Evolutionary conservation across 768 basidiomycete genomes (phyloP).

Genomic region (Hericium alpestre): DNA sequence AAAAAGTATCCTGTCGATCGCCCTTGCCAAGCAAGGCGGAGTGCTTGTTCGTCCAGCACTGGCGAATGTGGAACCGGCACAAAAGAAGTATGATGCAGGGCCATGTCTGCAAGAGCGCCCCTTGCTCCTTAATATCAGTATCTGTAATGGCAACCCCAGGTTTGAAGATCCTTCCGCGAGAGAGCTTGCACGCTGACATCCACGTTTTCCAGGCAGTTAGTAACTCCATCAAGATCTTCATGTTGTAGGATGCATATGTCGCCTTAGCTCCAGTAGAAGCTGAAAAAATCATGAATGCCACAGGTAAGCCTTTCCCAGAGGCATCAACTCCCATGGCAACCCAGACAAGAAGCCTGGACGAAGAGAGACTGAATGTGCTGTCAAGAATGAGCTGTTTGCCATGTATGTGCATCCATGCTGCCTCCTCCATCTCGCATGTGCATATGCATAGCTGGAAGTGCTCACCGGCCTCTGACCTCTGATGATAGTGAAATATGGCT

Average conservation of each 20-base stretch:
- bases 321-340: constrained; percentile 25
- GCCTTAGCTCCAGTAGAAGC: constrained; percentile 17
- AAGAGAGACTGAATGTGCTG: constrained; percentile 14
- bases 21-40: background rate
- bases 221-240: constrained; percentile 9
- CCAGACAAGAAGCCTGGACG: constrained; percentile 16
- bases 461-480: constrained; percentile 13
- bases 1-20: too few relatives aligned
- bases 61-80: constrained; percentile 26
- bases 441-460: constrained; percentile 23
- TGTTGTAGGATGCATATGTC: constrained; percentile 20
- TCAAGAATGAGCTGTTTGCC: constrained; percentile 11
- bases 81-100: constrained; percentile 21
- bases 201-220: constrained; percentile 1
- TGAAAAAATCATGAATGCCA: constrained; percentile 22
- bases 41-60: constrained; percentile 23
- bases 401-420: constrained; percentile 17
- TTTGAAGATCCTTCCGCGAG: constrained; percentile 16
- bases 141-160: constrained; percentile 19
- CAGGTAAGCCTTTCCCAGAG: constrained; percentile 18
- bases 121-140: constrained; percentile 23
- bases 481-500: constrained; percentile 20
- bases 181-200: background rate
- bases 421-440: constrained; percentile 15
- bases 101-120: constrained; percentile 19